Conservation (phyloP, 257 asterid species). For the Solanum tarapatanum region DNA sequence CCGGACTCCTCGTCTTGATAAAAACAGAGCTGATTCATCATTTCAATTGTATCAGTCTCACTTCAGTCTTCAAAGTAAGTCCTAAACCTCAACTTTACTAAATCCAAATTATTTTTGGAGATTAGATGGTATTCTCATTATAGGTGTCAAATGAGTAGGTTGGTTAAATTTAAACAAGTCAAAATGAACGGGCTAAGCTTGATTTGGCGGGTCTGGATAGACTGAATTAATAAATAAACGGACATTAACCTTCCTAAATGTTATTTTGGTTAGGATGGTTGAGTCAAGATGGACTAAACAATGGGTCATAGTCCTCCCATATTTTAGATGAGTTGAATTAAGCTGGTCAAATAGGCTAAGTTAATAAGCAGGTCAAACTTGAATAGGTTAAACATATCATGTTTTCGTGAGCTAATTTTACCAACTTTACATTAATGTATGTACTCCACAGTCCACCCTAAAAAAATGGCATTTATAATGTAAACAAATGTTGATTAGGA, state of each 20-base stretch:
- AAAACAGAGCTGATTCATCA: slow-evolving; percentile 23
- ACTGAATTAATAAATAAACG: neutral
- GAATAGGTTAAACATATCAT: neutral
- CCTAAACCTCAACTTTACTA: neutral
- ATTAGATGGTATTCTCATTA: neutral
- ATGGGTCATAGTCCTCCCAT: neutral
- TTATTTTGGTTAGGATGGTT: neutral
- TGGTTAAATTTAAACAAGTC: neutral
- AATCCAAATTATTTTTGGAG: neutral
- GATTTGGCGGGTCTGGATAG: neutral
- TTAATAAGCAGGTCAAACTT: neutral
- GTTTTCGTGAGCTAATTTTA: neutral
- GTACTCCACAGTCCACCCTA: neutral
- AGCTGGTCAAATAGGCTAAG: neutral
- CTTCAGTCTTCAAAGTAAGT: slow-evolving; percentile 70
- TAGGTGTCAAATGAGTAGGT: neutral
- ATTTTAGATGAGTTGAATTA: neutral
- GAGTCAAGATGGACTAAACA: neutral
- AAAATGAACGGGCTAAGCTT: neutral
- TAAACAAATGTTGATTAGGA: neutral
- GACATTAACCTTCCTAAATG: neutral
- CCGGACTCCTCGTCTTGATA: slow-evolving; percentile 46
- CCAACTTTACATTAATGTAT: neutral
- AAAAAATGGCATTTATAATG: neutral
- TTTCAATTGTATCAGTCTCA: slow-evolving; percentile 47